Conservation (phyloP, 345 rosid species). For the Carallia brachiata region DNA sequence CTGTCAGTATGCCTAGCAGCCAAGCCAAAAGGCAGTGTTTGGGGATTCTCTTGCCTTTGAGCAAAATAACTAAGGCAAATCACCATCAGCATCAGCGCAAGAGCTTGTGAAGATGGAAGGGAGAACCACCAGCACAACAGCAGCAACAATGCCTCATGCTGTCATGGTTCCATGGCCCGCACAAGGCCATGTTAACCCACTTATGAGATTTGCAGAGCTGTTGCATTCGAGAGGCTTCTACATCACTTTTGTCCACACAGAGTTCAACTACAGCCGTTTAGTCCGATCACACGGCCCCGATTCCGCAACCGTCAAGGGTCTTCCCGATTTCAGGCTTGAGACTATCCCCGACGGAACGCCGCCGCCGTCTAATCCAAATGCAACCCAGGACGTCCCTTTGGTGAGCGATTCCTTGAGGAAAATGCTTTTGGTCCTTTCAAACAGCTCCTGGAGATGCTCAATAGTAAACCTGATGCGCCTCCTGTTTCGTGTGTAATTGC, state of each 20-base stretch:
- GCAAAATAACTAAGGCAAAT: not conserved
- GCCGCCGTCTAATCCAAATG: not conserved
- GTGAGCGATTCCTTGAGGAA: not conserved
- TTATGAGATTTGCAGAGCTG: conserved; percentile 34
- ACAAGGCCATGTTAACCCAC: conserved; percentile 37
- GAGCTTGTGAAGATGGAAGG: no score
- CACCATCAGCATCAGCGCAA: no score
- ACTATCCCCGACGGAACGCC: conserved; percentile 27
- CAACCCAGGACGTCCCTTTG: not conserved
- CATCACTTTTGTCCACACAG: conserved; percentile 41
- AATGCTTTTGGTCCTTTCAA: not conserved
- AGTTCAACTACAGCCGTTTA: conserved; percentile 33
- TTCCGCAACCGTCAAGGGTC: conserved; percentile 15
- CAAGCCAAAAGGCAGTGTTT: not conserved
- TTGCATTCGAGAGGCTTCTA: conserved; percentile 37
- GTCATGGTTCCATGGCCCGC: conserved; percentile 32
- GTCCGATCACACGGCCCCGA: conserved; percentile 27
- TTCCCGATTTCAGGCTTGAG: conserved; percentile 32
- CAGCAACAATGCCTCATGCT: conserved; percentile 11
- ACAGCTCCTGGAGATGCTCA: not conserved
- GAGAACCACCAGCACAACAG: no score
- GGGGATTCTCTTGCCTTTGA: not conserved
- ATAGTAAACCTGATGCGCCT: not conserved
- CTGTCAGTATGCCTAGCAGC: no score
- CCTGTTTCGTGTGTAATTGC: not conserved